Percentiles rank a stretch among this genome's conserved stretches.
phyloP scores from a whole-genome alignment of 2,329 filamentous ascomycete species.

The Emergomyces orientalis region DNA sequence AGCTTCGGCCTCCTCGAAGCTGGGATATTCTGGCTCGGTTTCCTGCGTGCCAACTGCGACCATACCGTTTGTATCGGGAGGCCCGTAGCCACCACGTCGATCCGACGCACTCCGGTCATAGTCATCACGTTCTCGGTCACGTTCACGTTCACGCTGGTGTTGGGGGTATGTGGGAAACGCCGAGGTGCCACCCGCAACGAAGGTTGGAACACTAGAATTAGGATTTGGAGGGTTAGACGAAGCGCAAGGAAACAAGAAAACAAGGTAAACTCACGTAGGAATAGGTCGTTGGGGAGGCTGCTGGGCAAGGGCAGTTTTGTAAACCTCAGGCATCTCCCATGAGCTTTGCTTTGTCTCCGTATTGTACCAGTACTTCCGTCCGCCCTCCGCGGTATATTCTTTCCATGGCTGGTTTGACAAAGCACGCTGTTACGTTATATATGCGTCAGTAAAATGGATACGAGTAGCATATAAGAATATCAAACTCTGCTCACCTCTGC shows the following conservation, averaged over 20 bases:
- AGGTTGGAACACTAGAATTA: conserved; percentile 39
- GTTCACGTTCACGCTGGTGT: conserved; percentile 43
- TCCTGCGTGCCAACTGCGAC: conserved; percentile 32
- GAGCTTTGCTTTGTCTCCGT: conserved; percentile 83
- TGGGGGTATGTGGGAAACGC: conserved; percentile 29
- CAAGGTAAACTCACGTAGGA: conserved; percentile 35
- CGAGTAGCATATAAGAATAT: conserved; percentile 12
- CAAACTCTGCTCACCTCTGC: conserved; percentile 54
- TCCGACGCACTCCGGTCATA: conserved; percentile 39
- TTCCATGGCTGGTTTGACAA: conserved; percentile 82
- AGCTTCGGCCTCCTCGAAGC: conserved; percentile 77
- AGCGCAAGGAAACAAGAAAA: conserved; percentile 6
- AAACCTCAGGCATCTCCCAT: conserved; percentile 85
- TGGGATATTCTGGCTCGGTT: conserved; percentile 67
- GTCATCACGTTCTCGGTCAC: conserved; percentile 43
- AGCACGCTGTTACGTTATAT: conserved; percentile 50
- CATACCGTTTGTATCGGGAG: conserved; percentile 35
- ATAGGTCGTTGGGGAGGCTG: conserved; percentile 36
- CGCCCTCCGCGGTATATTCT: conserved; percentile 77
- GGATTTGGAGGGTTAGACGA: conserved; percentile 26
- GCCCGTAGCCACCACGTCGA: conserved; percentile 39
- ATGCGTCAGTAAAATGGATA: conserved; percentile 10
- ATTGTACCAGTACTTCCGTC: conserved; percentile 92
- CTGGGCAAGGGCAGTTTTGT: conserved; percentile 63
- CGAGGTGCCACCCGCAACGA: conserved; percentile 50